Base-by-base conservation (phyloP, 176 grass and related monocot genomes). In the Canna indica region DNA sequence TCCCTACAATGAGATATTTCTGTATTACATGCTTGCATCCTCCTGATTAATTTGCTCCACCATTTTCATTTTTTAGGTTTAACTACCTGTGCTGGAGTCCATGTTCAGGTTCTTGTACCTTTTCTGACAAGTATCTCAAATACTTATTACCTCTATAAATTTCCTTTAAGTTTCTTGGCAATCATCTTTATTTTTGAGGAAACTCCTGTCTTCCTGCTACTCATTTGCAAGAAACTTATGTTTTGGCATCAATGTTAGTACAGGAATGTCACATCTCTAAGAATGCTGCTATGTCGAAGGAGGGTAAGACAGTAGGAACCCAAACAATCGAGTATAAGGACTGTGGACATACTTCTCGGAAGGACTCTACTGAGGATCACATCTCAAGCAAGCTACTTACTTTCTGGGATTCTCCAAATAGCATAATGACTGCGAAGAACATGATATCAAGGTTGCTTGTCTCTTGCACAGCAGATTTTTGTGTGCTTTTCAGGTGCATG, bases 381-480 rank as follows among this genome's bases (percentile, higher is more conserved):
- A 87, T 89, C 54, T 89, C 81, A 71, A 81, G 69, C 71, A 81
- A 76, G 36, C 82, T 90, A 42, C 64, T 79, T 78, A 72, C 69
- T 71, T 75, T 81, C 11, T 96, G 83, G 92, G 83, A 59, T 60
- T 69, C 53, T 52, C 76, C 82, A 36, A 58, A 70, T 65, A 88
- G 75, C 76, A 67, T 50, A 83, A 80, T 61, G 65, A 44, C 47
- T 20, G 46, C 72, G 30, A 77, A 70, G 52, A 78, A 67, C 50
- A 68, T 91, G 56, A 83, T 86, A 11, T 89, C 81, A 26, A 87
- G 79, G 76, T 79, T 91, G 59, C 44, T 79, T 32, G 76, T 75
- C 67, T 91, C 88, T 70, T 96, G 91, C 81, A 88, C 88, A 28
- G 78, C 82, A 79, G 92, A 91, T 71, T 75, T 91, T 74, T 81